Evolutionary conservation across 495 filamentous ascomycete genomes (phyloP).

Genomic region (Staphylotrichum tortipilum): DNA sequence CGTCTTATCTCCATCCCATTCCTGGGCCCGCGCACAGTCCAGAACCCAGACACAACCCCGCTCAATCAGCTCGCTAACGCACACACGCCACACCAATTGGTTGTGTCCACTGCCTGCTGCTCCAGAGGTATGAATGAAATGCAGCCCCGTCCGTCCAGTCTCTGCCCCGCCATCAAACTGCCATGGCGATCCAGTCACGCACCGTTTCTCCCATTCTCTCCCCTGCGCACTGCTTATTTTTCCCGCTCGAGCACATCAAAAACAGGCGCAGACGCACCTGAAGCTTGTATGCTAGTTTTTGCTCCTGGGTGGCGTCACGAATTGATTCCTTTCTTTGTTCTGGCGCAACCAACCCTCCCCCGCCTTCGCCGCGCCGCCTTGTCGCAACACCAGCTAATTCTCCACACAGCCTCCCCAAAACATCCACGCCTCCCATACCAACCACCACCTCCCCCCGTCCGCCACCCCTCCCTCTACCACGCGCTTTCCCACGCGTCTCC

Average conservation of each 20-base stretch:
- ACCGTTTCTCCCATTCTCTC: too few relatives aligned
- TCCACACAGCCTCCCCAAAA: neutral
- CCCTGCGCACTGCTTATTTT: constrained; percentile 21
- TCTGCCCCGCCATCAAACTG: constrained; percentile 11
- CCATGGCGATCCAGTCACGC: constrained; percentile 10
- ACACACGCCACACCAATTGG: constrained; percentile 20
- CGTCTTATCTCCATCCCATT: neutral
- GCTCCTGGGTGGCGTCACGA: too few relatives aligned
- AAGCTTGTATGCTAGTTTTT: neutral
- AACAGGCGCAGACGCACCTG: neutral
- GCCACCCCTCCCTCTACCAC: too few relatives aligned
- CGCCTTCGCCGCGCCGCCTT: neutral
- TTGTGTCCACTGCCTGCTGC: constrained; percentile 16
- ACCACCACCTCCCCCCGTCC: too few relatives aligned
- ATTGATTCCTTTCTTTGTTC: neutral
- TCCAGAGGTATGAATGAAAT: constrained; percentile 28
- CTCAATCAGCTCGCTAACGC: neutral
- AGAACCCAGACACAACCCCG: neutral
- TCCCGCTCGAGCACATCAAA: constrained; percentile 3
- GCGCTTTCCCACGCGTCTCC: neutral
- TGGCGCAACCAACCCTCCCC: neutral
- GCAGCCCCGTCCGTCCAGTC: too few relatives aligned
- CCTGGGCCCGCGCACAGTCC: neutral
- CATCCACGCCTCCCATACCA: neutral
- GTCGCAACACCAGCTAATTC: neutral